A percentile compares a stretch with the other conserved stretches of the same genome.
Conservation (phyloP, 2,329 filamentous ascomycete genomes). For the Cladosporium halotolerans region DNA sequence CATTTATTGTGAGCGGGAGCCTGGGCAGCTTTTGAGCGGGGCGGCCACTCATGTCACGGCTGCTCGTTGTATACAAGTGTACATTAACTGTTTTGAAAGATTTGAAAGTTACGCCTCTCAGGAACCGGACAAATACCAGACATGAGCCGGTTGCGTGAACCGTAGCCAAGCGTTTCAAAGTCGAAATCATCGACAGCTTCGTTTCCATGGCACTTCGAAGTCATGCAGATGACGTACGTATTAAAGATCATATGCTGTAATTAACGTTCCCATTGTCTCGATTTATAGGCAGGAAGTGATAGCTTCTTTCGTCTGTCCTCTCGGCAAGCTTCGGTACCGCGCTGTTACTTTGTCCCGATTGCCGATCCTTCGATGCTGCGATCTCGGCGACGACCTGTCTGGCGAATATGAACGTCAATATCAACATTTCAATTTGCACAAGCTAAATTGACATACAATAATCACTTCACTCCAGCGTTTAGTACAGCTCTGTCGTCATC, state of each 20-base stretch:
- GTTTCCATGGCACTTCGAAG: too few relatives aligned
- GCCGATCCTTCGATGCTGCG: not conserved
- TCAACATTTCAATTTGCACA: too few relatives aligned
- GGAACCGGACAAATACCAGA: not conserved
- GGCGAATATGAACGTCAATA: too few relatives aligned
- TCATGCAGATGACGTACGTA: too few relatives aligned
- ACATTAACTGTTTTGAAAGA: conserved; percentile 10
- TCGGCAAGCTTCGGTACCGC: not conserved
- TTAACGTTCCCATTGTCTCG: too few relatives aligned
- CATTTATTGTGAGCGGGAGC: conserved; percentile 8
- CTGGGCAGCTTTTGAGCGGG: conserved; percentile 1
- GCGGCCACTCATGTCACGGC: not conserved
- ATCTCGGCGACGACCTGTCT: not conserved
- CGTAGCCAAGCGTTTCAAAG: too few relatives aligned
- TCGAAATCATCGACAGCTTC: too few relatives aligned
- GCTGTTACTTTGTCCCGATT: not conserved
- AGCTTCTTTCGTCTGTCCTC: not conserved
- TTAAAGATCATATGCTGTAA: too few relatives aligned
- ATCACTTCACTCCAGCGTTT: not conserved
- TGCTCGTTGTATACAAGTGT: conserved; percentile 12
- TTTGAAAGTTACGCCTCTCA: not conserved
- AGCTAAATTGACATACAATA: too few relatives aligned
- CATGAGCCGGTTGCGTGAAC: too few relatives aligned
- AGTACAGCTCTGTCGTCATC: not conserved
- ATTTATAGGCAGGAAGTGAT: too few relatives aligned